These are phyloP conservation scores for Sporormia fimetaria DNA, from an alignment of 495 filamentous ascomycete genomes.

Conservation along the genomic window DNA sequence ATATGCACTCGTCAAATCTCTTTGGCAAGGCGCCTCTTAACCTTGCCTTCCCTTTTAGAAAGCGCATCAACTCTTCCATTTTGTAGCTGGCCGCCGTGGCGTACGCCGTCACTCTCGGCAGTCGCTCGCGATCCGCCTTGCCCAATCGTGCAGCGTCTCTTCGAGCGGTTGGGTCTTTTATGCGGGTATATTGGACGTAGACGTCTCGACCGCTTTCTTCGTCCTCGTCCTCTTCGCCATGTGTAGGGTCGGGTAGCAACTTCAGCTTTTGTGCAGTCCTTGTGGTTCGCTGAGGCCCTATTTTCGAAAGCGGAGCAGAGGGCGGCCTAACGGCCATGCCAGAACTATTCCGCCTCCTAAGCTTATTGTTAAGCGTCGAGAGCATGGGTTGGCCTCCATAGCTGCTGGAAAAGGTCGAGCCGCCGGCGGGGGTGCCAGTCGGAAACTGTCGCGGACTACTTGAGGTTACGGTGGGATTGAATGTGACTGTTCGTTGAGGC, in stretches of 20 bases:
- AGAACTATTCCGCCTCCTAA: conserved; percentile 74
- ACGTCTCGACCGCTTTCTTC: conserved; percentile 92
- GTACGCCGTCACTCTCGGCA: conserved; percentile 90
- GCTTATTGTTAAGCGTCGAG: conserved; percentile 73
- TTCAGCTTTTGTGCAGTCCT: conserved; percentile 95
- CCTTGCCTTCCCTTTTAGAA: conserved; percentile 69
- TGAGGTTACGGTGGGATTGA: conserved; percentile 55
- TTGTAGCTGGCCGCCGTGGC: conserved; percentile 86
- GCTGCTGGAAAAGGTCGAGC: conserved; percentile 12
- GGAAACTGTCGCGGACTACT: conserved; percentile 35
- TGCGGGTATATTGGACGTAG: conserved; percentile 87
- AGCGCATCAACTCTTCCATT: conserved; percentile 75
- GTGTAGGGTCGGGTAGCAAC: conserved; percentile 78
- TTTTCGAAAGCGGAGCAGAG: conserved; percentile 51
- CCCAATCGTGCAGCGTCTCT: conserved; percentile 87
- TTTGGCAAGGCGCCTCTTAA: conserved; percentile 73
- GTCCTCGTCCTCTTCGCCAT: conserved; percentile 60
- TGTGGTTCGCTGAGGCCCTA: conserved; percentile 87
- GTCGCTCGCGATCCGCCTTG: conserved; percentile 76
- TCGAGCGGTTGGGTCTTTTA: conserved; percentile 89
- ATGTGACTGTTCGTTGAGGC: conserved; percentile 51
- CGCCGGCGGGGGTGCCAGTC: conserved; percentile 30
- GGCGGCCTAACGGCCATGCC: conserved; percentile 46
- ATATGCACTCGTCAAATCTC: conserved; percentile 91
- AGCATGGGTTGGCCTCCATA: conserved; percentile 52